Evolutionary conservation across 2,329 filamentous ascomycete genomes (phyloP).

Genomic region (Epichloe uncinata): DNA sequence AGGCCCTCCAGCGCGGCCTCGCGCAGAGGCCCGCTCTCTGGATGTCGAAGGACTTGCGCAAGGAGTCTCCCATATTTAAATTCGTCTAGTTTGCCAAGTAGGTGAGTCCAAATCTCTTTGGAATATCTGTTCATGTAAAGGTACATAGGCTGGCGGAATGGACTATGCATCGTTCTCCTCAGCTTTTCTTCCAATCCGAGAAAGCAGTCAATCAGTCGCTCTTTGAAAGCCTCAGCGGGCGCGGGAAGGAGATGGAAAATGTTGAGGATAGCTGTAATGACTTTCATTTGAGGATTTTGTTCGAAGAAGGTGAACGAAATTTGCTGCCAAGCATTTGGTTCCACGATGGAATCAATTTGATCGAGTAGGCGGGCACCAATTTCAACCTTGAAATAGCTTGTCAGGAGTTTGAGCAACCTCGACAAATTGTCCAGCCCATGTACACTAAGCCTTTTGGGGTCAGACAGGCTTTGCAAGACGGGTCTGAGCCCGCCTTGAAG

Average conservation of each 20-base stretch:
- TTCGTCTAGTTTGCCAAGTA: constrained; percentile 69
- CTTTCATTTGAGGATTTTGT: constrained; percentile 83
- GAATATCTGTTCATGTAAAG: constrained; percentile 91
- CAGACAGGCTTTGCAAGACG: constrained; percentile 92
- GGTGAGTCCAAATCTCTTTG: constrained; percentile 70
- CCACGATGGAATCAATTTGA: constrained; percentile 83
- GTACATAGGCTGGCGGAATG: constrained; percentile 80
- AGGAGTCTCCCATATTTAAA: constrained; percentile 83
- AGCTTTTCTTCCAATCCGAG: constrained; percentile 76
- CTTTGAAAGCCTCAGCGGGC: constrained; percentile 82
- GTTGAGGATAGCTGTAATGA: constrained; percentile 87
- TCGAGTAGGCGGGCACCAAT: constrained; percentile 89
- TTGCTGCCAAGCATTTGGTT: constrained; percentile 66
- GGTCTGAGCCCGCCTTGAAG: constrained; percentile 87
- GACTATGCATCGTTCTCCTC: constrained; percentile 76
- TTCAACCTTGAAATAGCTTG: constrained; percentile 98
- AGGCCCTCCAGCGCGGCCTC: constrained; percentile 62
- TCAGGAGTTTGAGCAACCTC: constrained; percentile 76
- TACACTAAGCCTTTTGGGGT: constrained; percentile 78
- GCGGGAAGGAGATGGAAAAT: constrained; percentile 93
- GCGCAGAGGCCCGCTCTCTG: constrained; percentile 60
- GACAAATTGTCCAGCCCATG: constrained; percentile 86
- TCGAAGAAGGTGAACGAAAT: constrained; percentile 93
- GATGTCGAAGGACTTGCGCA: constrained; percentile 68
- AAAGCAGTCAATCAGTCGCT: constrained; percentile 79